Base-by-base conservation (phyloP, 163 green algal species). In the Chlorella variabilis region DNA sequence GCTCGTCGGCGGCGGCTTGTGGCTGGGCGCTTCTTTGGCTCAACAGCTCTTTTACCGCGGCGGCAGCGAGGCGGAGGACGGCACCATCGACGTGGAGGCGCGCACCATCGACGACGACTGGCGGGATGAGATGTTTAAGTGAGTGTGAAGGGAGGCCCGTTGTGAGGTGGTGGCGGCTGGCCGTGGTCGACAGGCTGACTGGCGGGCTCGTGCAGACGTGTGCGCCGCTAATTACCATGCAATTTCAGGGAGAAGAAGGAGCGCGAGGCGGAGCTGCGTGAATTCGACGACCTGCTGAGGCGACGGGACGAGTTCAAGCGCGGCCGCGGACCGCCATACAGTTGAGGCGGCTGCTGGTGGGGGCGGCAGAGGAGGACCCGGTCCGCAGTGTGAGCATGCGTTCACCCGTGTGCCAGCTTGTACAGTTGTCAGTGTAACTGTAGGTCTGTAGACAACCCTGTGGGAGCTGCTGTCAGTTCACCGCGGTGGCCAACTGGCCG, bases 211-310 rank as follows among this genome's bases (percentile, higher is more conserved):
- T n/a, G 54, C 25, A 33, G 27, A 8, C n/a, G 17, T 6, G 41
- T 76, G 42, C n/a, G n/a, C n/a, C n/a, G n/a, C n/a, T n/a, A n/a
- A n/a, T n/a, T n/a, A n/a, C n/a, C n/a, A n/a, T n/a, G n/a, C n/a
- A n/a, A n/a, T n/a, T n/a, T n/a, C 76, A 82, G 76, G 80, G 80
- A 85, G 59, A 25, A 71, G 58, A 38, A 17, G 56, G 39, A 76
- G 36, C 48, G 58, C 21, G 67, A 85, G 38, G n/a, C 42, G 4
- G 70, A 85, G 74, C 70, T 85, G 36, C 56, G 70, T 2, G 80
- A 85, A n/a, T 85, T 85, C 66, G 80, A 85, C 41, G 80, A 81
- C 13, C 39, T 85, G 62, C 48, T 85, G 49, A 38, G 59, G 9
- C 65, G 70, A 17, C 61, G 80, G 2, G 80, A 85, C 2, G 54